Evolutionary conservation across 345 rosid species (phyloP).

Genomic region (Gossypium stocksii): DNA sequence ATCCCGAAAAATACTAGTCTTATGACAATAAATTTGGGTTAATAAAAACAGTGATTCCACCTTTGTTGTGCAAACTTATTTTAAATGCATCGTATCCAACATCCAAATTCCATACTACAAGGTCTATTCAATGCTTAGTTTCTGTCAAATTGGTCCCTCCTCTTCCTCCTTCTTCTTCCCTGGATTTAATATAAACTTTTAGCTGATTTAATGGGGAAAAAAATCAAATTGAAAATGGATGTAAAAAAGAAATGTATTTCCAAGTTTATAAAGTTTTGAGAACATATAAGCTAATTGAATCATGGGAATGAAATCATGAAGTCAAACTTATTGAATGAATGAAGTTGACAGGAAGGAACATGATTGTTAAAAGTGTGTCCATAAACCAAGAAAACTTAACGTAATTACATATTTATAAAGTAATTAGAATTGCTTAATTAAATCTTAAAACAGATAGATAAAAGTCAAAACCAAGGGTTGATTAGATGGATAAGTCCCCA

Average conservation of each 20-base stretch:
- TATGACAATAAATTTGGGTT: neutral
- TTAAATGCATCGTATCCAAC: neutral
- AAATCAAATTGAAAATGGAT: too few relatives aligned
- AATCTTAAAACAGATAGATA: too few relatives aligned
- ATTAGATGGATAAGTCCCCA: conserved; percentile 14
- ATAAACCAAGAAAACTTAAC: neutral
- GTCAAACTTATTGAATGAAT: neutral
- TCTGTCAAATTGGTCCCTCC: too few relatives aligned
- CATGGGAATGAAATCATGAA: neutral
- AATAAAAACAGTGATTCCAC: neutral
- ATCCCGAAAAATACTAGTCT: neutral
- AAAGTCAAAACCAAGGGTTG: conserved; percentile 10
- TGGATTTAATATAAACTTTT: too few relatives aligned
- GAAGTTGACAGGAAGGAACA: neutral
- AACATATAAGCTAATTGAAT: neutral
- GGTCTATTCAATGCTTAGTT: too few relatives aligned
- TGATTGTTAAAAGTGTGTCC: neutral
- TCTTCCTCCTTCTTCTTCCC: too few relatives aligned
- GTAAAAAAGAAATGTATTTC: neutral
- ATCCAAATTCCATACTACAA: too few relatives aligned
- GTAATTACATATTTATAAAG: neutral
- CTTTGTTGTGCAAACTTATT: too few relatives aligned
- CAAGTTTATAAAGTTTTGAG: neutral
- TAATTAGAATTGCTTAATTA: neutral
- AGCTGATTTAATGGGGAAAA: too few relatives aligned